phyloP scores from a whole-genome alignment of 441 rosid genomes.

The Brassica hybrid region DNA sequence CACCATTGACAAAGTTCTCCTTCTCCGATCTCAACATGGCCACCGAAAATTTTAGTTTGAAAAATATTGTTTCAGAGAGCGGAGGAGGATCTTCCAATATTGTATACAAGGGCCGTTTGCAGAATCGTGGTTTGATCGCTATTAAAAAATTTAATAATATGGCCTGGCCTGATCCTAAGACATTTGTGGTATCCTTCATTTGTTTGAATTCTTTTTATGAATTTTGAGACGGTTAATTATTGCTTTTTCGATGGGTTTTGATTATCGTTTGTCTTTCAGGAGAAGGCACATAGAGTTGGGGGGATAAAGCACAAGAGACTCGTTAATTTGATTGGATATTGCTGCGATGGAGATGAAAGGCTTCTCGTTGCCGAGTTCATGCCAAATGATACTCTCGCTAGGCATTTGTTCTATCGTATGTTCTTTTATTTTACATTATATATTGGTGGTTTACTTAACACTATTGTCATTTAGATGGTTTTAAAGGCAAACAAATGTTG shows the following conservation, averaged over 20 bases:
- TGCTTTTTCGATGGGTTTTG: neutral
- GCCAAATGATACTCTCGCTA: constrained; percentile 88
- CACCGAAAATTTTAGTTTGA: constrained; percentile 69
- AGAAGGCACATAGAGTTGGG: constrained; percentile 81
- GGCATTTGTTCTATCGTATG: constrained; percentile 84
- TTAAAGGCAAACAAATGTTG: neutral
- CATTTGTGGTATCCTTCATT: constrained; percentile 57
- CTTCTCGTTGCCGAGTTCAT: constrained; percentile 86
- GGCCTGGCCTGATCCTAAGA: constrained; percentile 83
- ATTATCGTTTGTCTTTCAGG: constrained; percentile 46
- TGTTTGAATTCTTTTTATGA: neutral
- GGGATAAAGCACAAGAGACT: constrained; percentile 73
- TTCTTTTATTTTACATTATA: neutral
- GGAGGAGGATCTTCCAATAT: constrained; percentile 65
- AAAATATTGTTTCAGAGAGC: constrained; percentile 73
- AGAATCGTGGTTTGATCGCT: constrained; percentile 66
- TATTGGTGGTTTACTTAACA: constrained; percentile 1
- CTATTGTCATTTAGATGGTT: neutral
- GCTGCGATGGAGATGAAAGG: constrained; percentile 87
- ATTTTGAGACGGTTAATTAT: constrained; percentile 8
- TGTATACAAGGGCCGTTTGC: constrained; percentile 74
- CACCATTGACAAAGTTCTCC: constrained; percentile 65
- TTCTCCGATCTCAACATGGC: constrained; percentile 68
- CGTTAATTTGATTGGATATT: constrained; percentile 87
- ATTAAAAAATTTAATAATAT: constrained; percentile 64